A percentile compares a stretch with the other conserved stretches of the same genome.
phyloP scores from a whole-genome alignment of 208 protist genomes.

The Trypanosoma congolense region DNA sequence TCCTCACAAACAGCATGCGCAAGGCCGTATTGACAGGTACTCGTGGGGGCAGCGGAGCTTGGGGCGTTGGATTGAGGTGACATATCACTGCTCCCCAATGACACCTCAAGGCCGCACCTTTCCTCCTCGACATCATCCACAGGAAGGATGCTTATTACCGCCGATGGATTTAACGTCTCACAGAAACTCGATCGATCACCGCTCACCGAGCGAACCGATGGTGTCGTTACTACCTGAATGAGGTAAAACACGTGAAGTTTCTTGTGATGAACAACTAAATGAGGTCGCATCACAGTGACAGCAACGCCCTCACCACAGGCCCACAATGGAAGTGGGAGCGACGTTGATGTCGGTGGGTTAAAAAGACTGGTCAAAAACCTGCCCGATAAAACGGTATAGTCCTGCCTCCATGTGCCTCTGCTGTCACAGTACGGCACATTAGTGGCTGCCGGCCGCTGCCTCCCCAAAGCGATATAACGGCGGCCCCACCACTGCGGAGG shows the following conservation, averaged over 20 bases:
- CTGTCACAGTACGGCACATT: slow-evolving; percentile 10
- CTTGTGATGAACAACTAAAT: slow-evolving; percentile 27
- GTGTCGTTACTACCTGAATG: slow-evolving; percentile 15
- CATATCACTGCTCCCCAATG: background rate
- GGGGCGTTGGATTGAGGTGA: background rate
- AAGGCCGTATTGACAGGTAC: slow-evolving; percentile 23
- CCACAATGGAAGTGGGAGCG: slow-evolving; percentile 45
- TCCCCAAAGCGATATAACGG: slow-evolving; percentile 25
- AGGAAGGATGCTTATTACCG: background rate
- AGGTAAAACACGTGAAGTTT: slow-evolving; percentile 55
- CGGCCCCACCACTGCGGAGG: slow-evolving; percentile 33
- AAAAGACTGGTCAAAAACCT: slow-evolving; percentile 22
- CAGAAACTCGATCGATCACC: background rate
- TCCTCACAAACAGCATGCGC: slow-evolving; percentile 32
- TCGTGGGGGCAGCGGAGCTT: background rate
- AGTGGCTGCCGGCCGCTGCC: slow-evolving; percentile 12
- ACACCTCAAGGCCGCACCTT: background rate
- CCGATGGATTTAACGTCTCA: background rate
- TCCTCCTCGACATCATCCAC: background rate
- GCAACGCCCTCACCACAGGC: slow-evolving; percentile 26
- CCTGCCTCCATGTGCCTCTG: slow-evolving; percentile 18
- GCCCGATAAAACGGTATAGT: slow-evolving; percentile 39
- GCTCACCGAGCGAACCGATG: background rate
- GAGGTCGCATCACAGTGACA: slow-evolving; percentile 24
- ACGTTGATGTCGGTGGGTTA: slow-evolving; percentile 15